These are phyloP conservation scores for Striga asiatica DNA, from an alignment of 257 asterid genomes.

Conservation along the genomic window DNA sequence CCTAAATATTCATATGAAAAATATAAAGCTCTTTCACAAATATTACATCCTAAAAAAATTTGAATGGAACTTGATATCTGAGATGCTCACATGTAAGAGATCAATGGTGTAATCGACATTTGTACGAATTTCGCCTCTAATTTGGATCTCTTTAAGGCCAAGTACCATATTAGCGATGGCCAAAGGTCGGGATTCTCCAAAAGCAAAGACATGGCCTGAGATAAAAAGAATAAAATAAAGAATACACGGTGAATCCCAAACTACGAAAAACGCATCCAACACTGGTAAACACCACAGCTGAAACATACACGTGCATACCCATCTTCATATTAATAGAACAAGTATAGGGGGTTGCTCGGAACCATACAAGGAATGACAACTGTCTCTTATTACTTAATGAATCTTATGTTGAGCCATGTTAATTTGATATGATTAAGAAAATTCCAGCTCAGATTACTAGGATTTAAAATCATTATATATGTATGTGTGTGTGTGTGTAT, in stretches of 20 bases:
- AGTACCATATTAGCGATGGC: constrained; percentile 99
- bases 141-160: constrained; percentile 97
- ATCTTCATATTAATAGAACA: neutral
- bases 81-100: constrained; percentile 78
- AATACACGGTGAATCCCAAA: neutral
- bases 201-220: constrained; percentile 95
- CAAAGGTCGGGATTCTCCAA: constrained; percentile 94
- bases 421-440: neutral
- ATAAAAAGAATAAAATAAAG: constrained; percentile 10
- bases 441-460: neutral
- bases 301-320: neutral
- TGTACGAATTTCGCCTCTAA: constrained; percentile 97
- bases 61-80: constrained; percentile 5
- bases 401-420: neutral
- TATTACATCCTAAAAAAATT: constrained; percentile 2
- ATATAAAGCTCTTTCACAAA: neutral
- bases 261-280: constrained; percentile 1
- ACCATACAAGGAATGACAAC: neutral
- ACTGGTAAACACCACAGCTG: constrained; percentile 6
- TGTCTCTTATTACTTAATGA: neutral
- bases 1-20: constrained; percentile 38
- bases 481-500: no score
- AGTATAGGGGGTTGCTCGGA: neutral
- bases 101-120: constrained; percentile 97
- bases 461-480: neutral